Base-by-base conservation (phyloP, 768 basidiomycete species). In the Strobilomyces dryophilus region DNA sequence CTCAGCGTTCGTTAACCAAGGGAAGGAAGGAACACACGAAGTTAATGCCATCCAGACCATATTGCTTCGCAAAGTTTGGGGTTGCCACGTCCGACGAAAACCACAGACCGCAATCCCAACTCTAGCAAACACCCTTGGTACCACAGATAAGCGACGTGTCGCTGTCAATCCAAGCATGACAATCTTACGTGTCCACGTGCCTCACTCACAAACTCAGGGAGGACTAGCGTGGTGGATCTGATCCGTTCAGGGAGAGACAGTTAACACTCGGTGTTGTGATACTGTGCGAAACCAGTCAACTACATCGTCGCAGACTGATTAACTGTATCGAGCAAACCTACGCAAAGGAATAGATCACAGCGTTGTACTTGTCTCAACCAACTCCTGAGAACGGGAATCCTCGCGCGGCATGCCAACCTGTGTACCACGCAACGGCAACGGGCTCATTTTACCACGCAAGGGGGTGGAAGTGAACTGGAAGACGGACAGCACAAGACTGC, bases 101-200 rank as follows among this genome's bases (percentile, higher is more conserved):
- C 65, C 74, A 87, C n/a, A 56, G 65, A 1, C 82, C 76, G 8
- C 88, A 88, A 4, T 70, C 74, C 84, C 85, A 90, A 20, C 89
- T 89, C 24, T 88, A 88, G 82, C 80, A 24, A 86, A 87, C 84
- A 54, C 67, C 61, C 85, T 88, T 44, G 57, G n/a, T n/a, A 51
- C 2, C 34, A 18, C 37, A 26, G 18, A 53, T 47, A n/a, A 54
- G 34, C 10, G 34, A 18, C 29, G 6, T 29, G 29, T n/a, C 18
- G 10, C 14, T 24, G 18, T 12, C 26, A 14, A 7, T 8, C 20
- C 1, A 37, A 34, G 27, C 44, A 21, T 12, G 21, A 20, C 5
- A 41, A 21, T 12, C 40, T 21, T 4, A 41, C 40, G 11, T 41
- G 40, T 6, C 21, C 5, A 9, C 32, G 45, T 45, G 31, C 45